Percentiles rank a stretch among this genome's conserved stretches.
These are phyloP conservation scores for Flaveria linearis DNA, from an alignment of 129 eudicot genomes.

Conservation along the genomic window DNA sequence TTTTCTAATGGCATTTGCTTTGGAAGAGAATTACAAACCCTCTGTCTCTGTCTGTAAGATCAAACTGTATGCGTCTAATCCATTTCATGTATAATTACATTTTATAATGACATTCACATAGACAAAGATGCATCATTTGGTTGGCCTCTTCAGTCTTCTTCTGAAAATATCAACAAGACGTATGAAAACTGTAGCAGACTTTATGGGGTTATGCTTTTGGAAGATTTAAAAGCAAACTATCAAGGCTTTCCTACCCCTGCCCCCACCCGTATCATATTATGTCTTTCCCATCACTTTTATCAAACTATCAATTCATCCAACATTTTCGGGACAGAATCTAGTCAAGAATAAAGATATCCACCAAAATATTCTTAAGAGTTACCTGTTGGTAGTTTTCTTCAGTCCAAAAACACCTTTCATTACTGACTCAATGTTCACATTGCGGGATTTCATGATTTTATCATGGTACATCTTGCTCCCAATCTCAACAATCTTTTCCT, in stretches of 20 bases:
- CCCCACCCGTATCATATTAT: neutral
- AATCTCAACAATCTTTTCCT: conserved; percentile 68
- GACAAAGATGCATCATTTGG: neutral
- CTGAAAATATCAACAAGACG: neutral
- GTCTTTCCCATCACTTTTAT: neutral
- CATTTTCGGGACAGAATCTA: neutral
- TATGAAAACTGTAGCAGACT: neutral
- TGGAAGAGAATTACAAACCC: no score
- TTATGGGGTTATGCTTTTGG: neutral
- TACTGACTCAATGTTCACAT: conserved; percentile 54
- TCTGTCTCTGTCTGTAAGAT: no score
- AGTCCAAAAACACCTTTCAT: conserved; percentile 81
- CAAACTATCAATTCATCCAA: neutral
- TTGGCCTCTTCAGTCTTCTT: conserved; percentile 7
- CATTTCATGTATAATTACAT: no score
- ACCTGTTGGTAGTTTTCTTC: conserved; percentile 53
- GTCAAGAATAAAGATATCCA: neutral
- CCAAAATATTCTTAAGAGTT: neutral
- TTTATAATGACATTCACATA: no score
- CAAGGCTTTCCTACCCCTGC: neutral
- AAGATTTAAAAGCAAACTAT: no score
- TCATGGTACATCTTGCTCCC: conserved; percentile 97
- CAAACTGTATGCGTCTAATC: no score
- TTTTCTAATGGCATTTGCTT: no score
- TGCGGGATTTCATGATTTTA: conserved; percentile 62